A percentile compares a stretch with the other conserved stretches of the same genome.
Evolutionary conservation across 1,139 yeast genomes (phyloP).

Genomic region (Geotrichum reessii): DNA sequence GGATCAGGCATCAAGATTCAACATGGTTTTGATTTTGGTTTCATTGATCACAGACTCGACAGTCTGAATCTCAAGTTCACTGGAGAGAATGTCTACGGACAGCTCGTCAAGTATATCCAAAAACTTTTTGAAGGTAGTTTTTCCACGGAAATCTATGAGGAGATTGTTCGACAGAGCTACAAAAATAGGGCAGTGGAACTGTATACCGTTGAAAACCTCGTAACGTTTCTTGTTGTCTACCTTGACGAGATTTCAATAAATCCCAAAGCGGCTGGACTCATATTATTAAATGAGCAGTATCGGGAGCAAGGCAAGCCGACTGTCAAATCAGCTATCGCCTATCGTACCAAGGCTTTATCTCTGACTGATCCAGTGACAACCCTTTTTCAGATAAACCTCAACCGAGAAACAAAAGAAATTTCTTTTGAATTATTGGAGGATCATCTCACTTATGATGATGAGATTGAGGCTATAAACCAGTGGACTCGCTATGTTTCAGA

Average conservation of each 20-base stretch:
- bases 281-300: conserved; percentile 76
- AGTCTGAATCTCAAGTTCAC: conserved; percentile 71
- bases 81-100: conserved; percentile 69
- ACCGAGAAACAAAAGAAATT: conserved; percentile 49
- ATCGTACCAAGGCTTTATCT: conserved; percentile 80
- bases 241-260: conserved; percentile 75
- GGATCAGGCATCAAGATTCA: conserved; percentile 54
- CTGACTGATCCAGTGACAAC: conserved; percentile 80
- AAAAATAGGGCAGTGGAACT: conserved; percentile 87
- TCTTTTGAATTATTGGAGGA: conserved; percentile 77
- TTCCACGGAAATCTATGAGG: conserved; percentile 95
- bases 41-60: conserved; percentile 72
- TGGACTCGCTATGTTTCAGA: not conserved
- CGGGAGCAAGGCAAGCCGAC: conserved; percentile 51
- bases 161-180: conserved; percentile 88
- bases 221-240: conserved; percentile 84
- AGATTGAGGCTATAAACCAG: conserved; percentile 45
- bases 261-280: conserved; percentile 69
- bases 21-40: conserved; percentile 82
- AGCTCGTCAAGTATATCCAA: conserved; percentile 66
- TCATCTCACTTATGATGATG: conserved; percentile 80
- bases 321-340: conserved; percentile 80
- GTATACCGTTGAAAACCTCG: conserved; percentile 88
- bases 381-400: conserved; percentile 79
- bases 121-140: conserved; percentile 81